Conservation (phyloP, 192 early-diverging fungal genomes). For the Coemansia sp. region DNA sequence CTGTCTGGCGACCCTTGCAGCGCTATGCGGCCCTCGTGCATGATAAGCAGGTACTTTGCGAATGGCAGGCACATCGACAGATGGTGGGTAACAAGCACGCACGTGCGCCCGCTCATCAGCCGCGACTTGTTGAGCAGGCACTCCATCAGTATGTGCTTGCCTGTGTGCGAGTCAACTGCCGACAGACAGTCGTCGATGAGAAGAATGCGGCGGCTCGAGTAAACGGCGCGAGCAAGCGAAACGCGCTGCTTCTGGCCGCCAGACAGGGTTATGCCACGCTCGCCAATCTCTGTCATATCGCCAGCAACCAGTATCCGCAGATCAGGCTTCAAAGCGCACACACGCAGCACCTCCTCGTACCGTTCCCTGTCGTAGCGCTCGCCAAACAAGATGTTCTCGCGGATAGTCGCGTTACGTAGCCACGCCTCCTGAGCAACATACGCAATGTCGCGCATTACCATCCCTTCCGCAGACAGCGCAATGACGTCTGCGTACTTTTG, state of each 20-base stretch:
- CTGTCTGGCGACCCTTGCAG: conserved; percentile 53
- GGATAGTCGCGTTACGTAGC: conserved; percentile 70
- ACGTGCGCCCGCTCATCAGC: conserved; percentile 69
- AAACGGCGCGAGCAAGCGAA: conserved; percentile 79
- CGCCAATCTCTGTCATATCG: conserved; percentile 88
- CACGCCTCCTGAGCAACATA: conserved; percentile 80
- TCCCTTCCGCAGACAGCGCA: conserved; percentile 29
- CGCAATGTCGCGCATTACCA: conserved; percentile 60
- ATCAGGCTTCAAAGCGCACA: conserved; percentile 80
- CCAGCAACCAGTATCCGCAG: conserved; percentile 78
- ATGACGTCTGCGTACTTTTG: neutral
- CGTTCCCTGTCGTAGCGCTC: conserved; percentile 63
- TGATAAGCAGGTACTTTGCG: conserved; percentile 56
- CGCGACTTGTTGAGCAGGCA: conserved; percentile 63
- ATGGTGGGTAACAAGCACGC: conserved; percentile 84
- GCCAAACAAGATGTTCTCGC: conserved; percentile 85
- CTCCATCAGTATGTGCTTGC: conserved; percentile 75
- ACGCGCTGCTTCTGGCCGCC: conserved; percentile 87
- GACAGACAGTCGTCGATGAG: conserved; percentile 84
- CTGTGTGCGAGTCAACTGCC: conserved; percentile 93
- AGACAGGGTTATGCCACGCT: conserved; percentile 74
- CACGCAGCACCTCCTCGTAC: conserved; percentile 74
- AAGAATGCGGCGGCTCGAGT: conserved; percentile 61
- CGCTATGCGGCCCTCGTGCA: conserved; percentile 63
- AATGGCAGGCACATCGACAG: conserved; percentile 62